Evolutionary conservation across 2,329 filamentous ascomycete species (phyloP).

Genomic region (Fusarium illudens): DNA sequence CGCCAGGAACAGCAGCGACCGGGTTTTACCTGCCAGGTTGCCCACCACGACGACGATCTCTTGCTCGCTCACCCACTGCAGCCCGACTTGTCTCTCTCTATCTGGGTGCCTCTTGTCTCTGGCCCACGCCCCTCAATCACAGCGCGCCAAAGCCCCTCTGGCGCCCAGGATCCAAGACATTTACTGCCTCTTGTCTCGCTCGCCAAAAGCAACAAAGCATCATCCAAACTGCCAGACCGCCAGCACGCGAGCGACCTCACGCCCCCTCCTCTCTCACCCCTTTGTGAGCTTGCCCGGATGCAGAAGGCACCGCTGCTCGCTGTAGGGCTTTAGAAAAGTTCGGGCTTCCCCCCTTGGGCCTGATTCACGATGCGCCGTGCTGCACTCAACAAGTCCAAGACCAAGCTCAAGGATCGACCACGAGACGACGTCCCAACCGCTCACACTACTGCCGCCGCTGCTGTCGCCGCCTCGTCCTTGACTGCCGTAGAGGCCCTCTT

Average conservation of each 20-base stretch:
- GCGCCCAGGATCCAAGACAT: slow-evolving; percentile 30
- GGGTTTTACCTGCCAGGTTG: neutral
- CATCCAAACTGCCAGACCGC: slow-evolving; percentile 25
- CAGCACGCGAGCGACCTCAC: slow-evolving; percentile 29
- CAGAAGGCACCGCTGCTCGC: slow-evolving; percentile 29
- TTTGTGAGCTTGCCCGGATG: slow-evolving; percentile 33
- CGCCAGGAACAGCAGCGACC: neutral
- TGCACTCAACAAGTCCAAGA: slow-evolving; percentile 25
- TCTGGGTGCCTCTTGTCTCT: neutral
- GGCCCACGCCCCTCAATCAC: neutral
- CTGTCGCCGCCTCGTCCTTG: slow-evolving; percentile 13
- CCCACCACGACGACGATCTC: neutral
- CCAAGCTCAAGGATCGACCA: slow-evolving; percentile 24
- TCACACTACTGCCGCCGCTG: neutral
- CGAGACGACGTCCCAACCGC: slow-evolving; percentile 20
- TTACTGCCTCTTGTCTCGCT: slow-evolving; percentile 33
- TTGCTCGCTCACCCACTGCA: neutral
- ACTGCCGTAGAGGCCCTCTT: slow-evolving; percentile 18
- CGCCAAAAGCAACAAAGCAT: slow-evolving; percentile 31
- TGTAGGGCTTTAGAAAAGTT: slow-evolving; percentile 33
- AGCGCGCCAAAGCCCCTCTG: slow-evolving; percentile 11
- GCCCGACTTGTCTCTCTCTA: slow-evolving; percentile 7
- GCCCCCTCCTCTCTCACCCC: slow-evolving; percentile 16
- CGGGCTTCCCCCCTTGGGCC: slow-evolving; percentile 9
- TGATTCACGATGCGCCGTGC: slow-evolving; percentile 39